Evolutionary conservation across 305 asterid genomes (phyloP).

Genomic region (Ilex paraguariensis): DNA sequence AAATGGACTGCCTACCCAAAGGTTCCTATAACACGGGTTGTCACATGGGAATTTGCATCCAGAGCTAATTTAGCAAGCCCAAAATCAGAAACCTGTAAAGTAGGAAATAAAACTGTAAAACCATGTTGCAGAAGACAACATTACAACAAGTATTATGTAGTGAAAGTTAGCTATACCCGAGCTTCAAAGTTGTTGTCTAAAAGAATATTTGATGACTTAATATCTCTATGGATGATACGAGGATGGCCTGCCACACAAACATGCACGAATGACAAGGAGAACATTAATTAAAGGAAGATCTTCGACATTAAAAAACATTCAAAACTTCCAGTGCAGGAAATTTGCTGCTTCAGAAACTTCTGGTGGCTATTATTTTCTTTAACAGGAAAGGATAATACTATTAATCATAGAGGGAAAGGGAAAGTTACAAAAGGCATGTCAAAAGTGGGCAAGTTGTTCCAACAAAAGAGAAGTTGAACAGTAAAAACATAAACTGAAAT

Average conservation of each 20-base stretch:
- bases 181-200: conserved; percentile 84
- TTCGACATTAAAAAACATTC: too few species aligned
- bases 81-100: conserved; percentile 79
- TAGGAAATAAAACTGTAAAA: conserved; percentile 7
- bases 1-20: conserved; percentile 57
- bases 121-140: conserved; percentile 7
- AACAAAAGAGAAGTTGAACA: too few species aligned
- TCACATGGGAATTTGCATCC: conserved; percentile 70
- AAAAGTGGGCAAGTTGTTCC: too few species aligned
- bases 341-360: too few species aligned
- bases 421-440: too few species aligned
- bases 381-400: too few species aligned
- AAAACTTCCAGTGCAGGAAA: too few species aligned
- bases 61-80: conserved; percentile 87
- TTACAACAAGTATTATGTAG: background rate
- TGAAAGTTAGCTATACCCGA: conserved; percentile 41
- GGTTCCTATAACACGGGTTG: conserved; percentile 93
- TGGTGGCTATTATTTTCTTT: too few species aligned
- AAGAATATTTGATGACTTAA: conserved; percentile 92
- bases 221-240: conserved; percentile 93
- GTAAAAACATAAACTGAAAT: too few species aligned
- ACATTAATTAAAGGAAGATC: too few species aligned
- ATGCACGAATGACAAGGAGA: too few species aligned
- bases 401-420: too few species aligned
- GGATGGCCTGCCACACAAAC: conserved; percentile 60